Evolutionary conservation across 148 eudicot genomes (phyloP).

Genomic region (Chenopodium berlandieri): DNA sequence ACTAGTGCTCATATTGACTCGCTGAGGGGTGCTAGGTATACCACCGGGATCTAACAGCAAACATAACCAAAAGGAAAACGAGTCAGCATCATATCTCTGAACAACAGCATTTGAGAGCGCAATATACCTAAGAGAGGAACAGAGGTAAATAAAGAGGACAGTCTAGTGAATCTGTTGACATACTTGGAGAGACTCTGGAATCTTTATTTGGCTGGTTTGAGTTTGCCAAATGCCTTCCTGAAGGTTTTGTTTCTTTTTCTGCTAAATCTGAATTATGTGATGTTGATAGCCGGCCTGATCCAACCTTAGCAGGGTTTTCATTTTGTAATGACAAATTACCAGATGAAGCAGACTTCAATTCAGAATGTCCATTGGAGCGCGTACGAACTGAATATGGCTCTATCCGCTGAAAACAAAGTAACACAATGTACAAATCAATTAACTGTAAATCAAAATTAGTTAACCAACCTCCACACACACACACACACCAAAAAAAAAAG

Average conservation of each 20-base stretch:
- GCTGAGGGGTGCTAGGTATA: constrained; percentile 73
- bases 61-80: constrained; percentile 13
- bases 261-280: constrained; percentile 64
- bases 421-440: constrained; percentile 19
- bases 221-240: constrained; percentile 60
- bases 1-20: constrained; percentile 52
- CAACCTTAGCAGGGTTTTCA: constrained; percentile 58
- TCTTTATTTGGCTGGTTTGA: constrained; percentile 58
- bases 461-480: constrained; percentile 4
- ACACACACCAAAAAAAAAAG: neutral
- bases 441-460: constrained; percentile 11
- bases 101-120: neutral
- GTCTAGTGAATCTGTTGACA: constrained; percentile 15
- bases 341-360: constrained; percentile 50
- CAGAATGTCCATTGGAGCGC: constrained; percentile 56
- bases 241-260: constrained; percentile 60
- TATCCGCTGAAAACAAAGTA: constrained; percentile 49
- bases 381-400: constrained; percentile 72
- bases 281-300: constrained; percentile 62
- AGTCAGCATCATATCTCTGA: constrained; percentile 18
- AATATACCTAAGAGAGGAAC: neutral
- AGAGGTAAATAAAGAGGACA: constrained; percentile 12
- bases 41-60: constrained; percentile 51
- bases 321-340: constrained; percentile 44
- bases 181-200: constrained; percentile 66